phyloP scores from a whole-genome alignment of 345 rosid species.

The Bretschneidera sinensis region DNA sequence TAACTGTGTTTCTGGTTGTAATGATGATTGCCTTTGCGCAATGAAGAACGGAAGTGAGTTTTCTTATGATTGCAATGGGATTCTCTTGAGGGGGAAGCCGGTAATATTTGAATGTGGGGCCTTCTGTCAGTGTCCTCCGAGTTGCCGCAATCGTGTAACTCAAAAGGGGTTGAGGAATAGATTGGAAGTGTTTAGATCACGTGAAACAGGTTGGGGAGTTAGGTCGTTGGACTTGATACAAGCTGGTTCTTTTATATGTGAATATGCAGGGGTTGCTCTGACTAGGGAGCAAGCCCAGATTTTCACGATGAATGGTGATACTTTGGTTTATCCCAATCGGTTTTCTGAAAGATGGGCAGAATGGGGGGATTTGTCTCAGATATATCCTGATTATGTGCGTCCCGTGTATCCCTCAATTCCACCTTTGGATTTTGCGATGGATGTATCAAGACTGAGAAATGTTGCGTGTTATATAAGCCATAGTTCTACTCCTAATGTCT shows the following conservation, averaged over 20 bases:
- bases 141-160: constrained; percentile 69
- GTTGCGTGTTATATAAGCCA: constrained; percentile 94
- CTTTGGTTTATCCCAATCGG: constrained; percentile 63
- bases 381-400: constrained; percentile 44
- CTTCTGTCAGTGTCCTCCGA: constrained; percentile 69
- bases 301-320: constrained; percentile 77
- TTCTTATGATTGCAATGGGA: constrained; percentile 66
- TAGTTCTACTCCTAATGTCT: constrained; percentile 71
- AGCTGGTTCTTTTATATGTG: constrained; percentile 88
- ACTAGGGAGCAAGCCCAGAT: constrained; percentile 85
- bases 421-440: constrained; percentile 89
- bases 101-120: constrained; percentile 77
- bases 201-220: constrained; percentile 92
- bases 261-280: constrained; percentile 82
- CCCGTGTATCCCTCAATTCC: constrained; percentile 66
- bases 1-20: constrained; percentile 58
- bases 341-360: constrained; percentile 65
- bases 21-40: constrained; percentile 65
- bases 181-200: constrained; percentile 85
- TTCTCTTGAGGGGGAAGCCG: constrained; percentile 66
- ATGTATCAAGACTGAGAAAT: constrained; percentile 91
- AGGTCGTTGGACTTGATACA: constrained; percentile 80
- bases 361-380: constrained; percentile 89
- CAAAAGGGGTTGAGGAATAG: constrained; percentile 68
- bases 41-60: constrained; percentile 74